Base-by-base conservation (phyloP, 2,329 filamentous ascomycete genomes). In the Cladophialophora exuberans region DNA sequence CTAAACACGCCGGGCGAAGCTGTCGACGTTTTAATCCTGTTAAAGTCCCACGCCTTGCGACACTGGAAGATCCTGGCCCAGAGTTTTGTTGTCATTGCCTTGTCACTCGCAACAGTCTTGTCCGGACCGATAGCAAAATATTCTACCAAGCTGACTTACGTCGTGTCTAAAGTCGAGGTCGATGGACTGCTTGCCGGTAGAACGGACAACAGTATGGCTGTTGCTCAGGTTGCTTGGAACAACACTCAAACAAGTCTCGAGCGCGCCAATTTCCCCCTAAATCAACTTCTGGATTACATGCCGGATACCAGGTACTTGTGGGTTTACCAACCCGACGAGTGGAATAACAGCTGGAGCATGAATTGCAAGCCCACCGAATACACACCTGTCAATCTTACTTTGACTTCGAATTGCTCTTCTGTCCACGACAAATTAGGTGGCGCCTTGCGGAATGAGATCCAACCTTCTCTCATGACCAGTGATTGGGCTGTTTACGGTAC, bases 301-400 rank as follows among this genome's bases (percentile, higher is more conserved):
- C 57, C 57, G 5, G 44, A 57, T 28, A 36, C 54, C 3, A 33
- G 28, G 4, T 38, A 35, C n/a, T 18, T 20, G 6, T 60, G 57
- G 57, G 26, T 38, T 20, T 57, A 60, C 42, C 50, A 26, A 11
- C 39, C 28, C 5, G 46, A 44, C 17, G 53, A 60, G 39, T 60
- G 54, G 54, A 57, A 54, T 13, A 57, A 51, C 35, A 57, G 36
- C 30, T 60, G 57, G 57, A 17, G 23, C 9, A 53, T 60, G 54
- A 36, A 23, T 15, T 60, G 57, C 54, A 11, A 38, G 17, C 20
- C 51, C 23, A 51, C 44, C 5, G 38, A 57, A 18, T 43, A 36
- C 9, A 50, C 22, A 7, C 36, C 54, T 1, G 26, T 54, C 10
- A 45, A 39, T 11, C 17, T 47, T 15, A 42, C 20, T 9, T 26